These are phyloP conservation scores for Podaxis carcinomalis DNA, from an alignment of 768 basidiomycete genomes.

Conservation along the genomic window DNA sequence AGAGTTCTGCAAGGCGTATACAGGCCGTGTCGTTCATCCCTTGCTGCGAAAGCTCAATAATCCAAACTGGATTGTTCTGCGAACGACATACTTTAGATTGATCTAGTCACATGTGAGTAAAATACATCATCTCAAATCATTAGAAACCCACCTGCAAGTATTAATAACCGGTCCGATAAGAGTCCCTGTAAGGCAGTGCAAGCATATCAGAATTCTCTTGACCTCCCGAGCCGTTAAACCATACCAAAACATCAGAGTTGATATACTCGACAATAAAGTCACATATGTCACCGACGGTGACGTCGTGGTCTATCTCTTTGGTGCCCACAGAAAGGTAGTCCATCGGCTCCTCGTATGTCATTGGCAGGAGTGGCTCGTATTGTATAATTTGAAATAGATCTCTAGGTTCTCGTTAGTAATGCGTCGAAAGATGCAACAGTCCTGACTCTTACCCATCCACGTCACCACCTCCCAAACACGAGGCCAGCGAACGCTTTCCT, in stretches of 20 bases:
- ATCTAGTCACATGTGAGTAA: conserved; percentile 35
- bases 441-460: conserved; percentile 59
- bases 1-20: conserved; percentile 53
- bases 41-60: conserved; percentile 29
- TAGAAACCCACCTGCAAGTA: conserved; percentile 56
- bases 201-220: background rate
- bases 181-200: conserved; percentile 45
- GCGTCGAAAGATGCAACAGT: background rate
- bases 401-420: conserved; percentile 27
- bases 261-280: conserved; percentile 84
- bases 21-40: conserved; percentile 62
- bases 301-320: conserved; percentile 39
- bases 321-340: conserved; percentile 39
- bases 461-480: conserved; percentile 71
- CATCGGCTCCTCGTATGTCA: conserved; percentile 45
- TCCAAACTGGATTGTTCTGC: background rate
- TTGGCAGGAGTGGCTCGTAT: conserved; percentile 51
- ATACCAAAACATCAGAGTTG: conserved; percentile 73
- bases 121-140: background rate
- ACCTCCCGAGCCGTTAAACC: conserved; percentile 9
- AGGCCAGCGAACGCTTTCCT: conserved; percentile 64
- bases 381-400: conserved; percentile 64
- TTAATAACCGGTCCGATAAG: conserved; percentile 60
- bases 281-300: conserved; percentile 67
- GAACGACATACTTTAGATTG: conserved; percentile 54